These are phyloP conservation scores for Leptodontidium sp. DNA, from an alignment of 2,329 filamentous ascomycete species.

Conservation along the genomic window DNA sequence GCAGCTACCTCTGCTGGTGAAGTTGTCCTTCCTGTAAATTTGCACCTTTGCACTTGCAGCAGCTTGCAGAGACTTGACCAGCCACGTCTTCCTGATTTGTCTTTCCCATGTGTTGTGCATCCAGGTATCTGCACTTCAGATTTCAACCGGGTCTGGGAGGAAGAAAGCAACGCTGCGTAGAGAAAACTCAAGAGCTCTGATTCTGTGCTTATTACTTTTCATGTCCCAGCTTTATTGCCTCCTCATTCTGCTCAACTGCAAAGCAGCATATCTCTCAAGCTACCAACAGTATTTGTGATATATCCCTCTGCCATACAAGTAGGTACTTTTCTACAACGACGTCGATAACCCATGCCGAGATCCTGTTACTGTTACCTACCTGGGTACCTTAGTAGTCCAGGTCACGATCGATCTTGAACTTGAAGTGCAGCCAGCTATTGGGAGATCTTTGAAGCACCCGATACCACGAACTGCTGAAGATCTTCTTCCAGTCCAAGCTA, in stretches of 20 bases:
- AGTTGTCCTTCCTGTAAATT: background rate
- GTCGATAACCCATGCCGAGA: background rate
- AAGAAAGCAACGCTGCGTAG: background rate
- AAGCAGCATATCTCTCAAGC: background rate
- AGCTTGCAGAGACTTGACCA: constrained; percentile 16
- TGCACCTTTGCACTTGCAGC: background rate
- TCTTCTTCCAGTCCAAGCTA: constrained; percentile 2
- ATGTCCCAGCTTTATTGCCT: too few species aligned
- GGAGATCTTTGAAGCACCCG: background rate
- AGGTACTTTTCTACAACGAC: background rate
- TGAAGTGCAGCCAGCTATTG: background rate
- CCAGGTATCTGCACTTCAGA: background rate
- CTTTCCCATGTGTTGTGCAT: background rate
- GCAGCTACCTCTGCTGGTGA: background rate
- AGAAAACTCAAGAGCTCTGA: too few species aligned
- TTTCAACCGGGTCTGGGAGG: constrained; percentile 4
- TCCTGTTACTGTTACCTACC: background rate
- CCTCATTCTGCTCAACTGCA: background rate
- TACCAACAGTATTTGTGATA: background rate
- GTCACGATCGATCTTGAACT: constrained; percentile 2
- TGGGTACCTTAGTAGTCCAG: too few species aligned
- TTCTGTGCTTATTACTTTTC: too few species aligned
- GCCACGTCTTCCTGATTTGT: constrained; percentile 2
- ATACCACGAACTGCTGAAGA: background rate
- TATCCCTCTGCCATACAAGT: background rate